Evolutionary conservation across 192 early-diverging fungal species (phyloP), one percentile per base, ranked within the genome.

Genomic region (Coemansia sp.): DNA sequence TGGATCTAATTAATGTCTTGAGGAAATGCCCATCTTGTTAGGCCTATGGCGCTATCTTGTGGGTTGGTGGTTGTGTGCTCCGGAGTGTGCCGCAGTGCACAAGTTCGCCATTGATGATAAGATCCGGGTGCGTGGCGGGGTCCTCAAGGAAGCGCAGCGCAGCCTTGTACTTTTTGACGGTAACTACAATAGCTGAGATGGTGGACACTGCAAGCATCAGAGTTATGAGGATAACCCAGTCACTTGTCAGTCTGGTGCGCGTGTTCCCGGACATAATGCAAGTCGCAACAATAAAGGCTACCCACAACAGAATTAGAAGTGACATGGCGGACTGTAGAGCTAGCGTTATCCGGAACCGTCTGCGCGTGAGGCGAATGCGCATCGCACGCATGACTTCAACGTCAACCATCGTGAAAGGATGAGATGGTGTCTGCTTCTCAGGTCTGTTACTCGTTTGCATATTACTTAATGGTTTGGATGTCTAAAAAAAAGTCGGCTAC

Each of bases 341-440:
- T 6, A 81, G 63, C 13, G 72, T 57, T 12, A 74, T 66, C 43
- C 70, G 55, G 61, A 68, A 82, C 58, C 77, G 76, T 39, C 71
- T 64, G 46, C 75, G 70, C 23, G 75, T 77, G 26, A 76, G 63
- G 0, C 79, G 79, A 28, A 82, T 58, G 21, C 75, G 75, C 79
- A 82, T 82, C 26, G 51, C 52, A n/a, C 79, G 79, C 74, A 82
- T 82, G 6, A 82, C 68, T 61, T 82, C 75, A 40, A 82, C 79
- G 23, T 82, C 79, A 0, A 63, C 64, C 57, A 64, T 46, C 15
- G 79, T 82, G 37, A 82, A 82, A 23, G 79, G 79, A 25, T 74
- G 78, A 21, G 72, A 72, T 5, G 78, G 78, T 16, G 23, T 18
- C 10, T 43, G 46, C 29, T 75, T 75, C 16, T 53, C 63, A 2